Conservation (phyloP, 2,329 filamentous ascomycete species). For the Colletotrichum cereale region DNA sequence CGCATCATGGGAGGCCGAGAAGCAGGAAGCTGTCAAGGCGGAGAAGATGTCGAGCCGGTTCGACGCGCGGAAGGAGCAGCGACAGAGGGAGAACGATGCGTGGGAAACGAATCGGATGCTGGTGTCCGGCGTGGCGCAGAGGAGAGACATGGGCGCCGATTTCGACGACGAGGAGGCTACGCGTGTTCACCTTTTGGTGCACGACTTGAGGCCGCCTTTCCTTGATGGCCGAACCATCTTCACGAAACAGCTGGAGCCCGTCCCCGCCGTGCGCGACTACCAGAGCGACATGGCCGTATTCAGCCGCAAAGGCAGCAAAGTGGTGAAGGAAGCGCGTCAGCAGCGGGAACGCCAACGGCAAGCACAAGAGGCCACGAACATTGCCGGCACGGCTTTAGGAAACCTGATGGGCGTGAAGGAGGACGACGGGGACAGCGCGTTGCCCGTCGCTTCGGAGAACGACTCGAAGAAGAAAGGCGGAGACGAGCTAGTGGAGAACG, state of each 20-base stretch:
- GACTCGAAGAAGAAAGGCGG: slow-evolving; percentile 64
- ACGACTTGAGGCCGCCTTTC: slow-evolving; percentile 94
- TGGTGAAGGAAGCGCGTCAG: slow-evolving; percentile 91
- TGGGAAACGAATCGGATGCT: slow-evolving; percentile 99
- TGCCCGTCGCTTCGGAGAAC: slow-evolving; percentile 80
- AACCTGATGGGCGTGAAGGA: slow-evolving; percentile 98
- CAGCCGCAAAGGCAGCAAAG: slow-evolving; percentile 92
- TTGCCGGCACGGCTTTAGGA: slow-evolving; percentile 90
- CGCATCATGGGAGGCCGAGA: slow-evolving; percentile 76
- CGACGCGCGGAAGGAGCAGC: slow-evolving; percentile 80
- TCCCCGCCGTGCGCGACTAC: slow-evolving; percentile 90
- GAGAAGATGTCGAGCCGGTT: slow-evolving; percentile 84
- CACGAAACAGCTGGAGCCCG: slow-evolving; percentile 95
- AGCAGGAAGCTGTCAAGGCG: slow-evolving; percentile 79
- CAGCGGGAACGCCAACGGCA: slow-evolving; percentile 94
- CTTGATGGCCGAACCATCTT: slow-evolving; percentile 95
- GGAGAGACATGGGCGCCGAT: slow-evolving; percentile 82
- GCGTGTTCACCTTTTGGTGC: slow-evolving; percentile 89
- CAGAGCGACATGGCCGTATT: slow-evolving; percentile 99
- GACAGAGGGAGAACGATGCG: slow-evolving; percentile 94
- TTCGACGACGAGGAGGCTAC: slow-evolving; percentile 94
- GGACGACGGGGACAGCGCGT: slow-evolving; percentile 90
- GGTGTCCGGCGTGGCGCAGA: slow-evolving; percentile 93
- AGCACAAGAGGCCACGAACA: slow-evolving; percentile 92
- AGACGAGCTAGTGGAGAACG: slow-evolving; percentile 39